Evolutionary conservation across 2,329 filamentous ascomycete genomes (phyloP), one percentile per base, ranked within the genome.

Genomic region (Penicillium vulpinum): DNA sequence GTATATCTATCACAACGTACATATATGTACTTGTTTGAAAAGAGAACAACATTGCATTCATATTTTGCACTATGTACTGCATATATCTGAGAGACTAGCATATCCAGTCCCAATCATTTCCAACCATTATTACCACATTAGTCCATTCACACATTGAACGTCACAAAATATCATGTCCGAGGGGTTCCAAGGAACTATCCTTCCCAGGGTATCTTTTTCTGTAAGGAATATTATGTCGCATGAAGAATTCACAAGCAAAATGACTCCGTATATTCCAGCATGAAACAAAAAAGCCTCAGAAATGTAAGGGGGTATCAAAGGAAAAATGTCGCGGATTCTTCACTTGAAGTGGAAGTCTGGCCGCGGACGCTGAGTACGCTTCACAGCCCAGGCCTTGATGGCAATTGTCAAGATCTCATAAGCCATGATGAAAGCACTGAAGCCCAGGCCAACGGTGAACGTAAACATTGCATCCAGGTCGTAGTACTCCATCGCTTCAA

Each of bases 381-480:
- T 78, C 16, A 85, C 75, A 5, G 91, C 91, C 91, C 91, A 96
- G 26, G 92, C 92, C 76, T 96, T 97, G 70, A 96, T 77, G 26
- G 91, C 88, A 58, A 97, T 84, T 11, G 89, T 78, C 28, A 92
- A 69, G 21, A 95, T 83, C 52, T 89, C 83, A 87, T 90, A 96
- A 0, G 92, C 87, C 89, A 97, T 93, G 50, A 96, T 75, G 49
- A 96, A 80, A 2, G 88, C 88, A 1, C 91, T 90, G 7, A 95
- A 72, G 2, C 92, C 93, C 84, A 95, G 89, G 10, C 87, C 89
- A 33, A 96, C 84, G 0, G 91, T 96, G 75, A 96, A 96, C 59
- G 91, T 85, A 74, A 96, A 94, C 92, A 96, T 97, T 61, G 90
- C 90, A 69, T 96, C 90, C 16, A 96, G 78, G 4, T 87, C 76